Evolutionary conservation across 805 yeast genomes (phyloP).

Genomic region (Komagataella pseudopastoris): DNA sequence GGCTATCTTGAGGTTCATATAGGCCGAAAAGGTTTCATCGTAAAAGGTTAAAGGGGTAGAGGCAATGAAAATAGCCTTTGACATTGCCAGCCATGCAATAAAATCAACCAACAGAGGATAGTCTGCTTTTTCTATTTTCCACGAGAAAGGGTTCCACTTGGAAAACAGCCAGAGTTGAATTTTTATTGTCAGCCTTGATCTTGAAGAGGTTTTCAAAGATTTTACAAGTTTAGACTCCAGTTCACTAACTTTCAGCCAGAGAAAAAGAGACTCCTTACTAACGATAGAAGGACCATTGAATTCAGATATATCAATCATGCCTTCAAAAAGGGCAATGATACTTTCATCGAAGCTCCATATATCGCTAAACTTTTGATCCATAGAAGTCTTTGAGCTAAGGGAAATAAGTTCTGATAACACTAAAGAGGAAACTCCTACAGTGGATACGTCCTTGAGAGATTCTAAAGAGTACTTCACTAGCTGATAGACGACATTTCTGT

Average conservation of each 20-base stretch:
- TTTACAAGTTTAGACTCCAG: constrained; percentile 11
- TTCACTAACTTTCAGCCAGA: constrained; percentile 36
- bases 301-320: constrained; percentile 38
- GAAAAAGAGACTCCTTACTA: constrained; percentile 30
- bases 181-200: constrained; percentile 10
- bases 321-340: constrained; percentile 22
- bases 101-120: not conserved
- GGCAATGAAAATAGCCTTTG: not conserved
- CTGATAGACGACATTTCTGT: constrained; percentile 7
- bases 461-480: constrained; percentile 22
- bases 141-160: constrained; percentile 25
- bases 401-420: constrained; percentile 9
- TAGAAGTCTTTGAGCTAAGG: not conserved
- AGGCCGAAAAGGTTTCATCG: not conserved
- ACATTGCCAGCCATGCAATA: not conserved
- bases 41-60: not conserved
- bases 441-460: constrained; percentile 17
- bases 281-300: constrained; percentile 45
- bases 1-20: not conserved
- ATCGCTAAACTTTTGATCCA: not conserved
- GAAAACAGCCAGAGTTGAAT: constrained; percentile 37
- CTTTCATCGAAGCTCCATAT: not conserved
- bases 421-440: constrained; percentile 18
- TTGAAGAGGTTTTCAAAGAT: not conserved
- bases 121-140: not conserved